These are phyloP conservation scores for Eimeria tenella DNA, from an alignment of 169 alveolate species.

Conservation along the genomic window DNA sequence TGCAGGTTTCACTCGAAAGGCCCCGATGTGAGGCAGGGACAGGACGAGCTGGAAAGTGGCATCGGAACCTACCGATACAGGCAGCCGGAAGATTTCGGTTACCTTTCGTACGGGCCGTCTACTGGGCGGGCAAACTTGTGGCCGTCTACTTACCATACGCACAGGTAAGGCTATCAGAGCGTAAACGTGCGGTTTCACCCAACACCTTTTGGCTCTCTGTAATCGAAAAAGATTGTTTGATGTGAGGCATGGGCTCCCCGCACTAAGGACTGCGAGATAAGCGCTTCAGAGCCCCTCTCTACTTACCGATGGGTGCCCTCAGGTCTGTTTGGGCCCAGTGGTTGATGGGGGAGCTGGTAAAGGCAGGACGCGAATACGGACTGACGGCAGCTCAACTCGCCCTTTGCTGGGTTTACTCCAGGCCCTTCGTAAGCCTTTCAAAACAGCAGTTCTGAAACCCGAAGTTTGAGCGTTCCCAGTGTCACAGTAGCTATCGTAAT, in stretches of 20 bases:
- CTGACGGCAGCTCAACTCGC: slow-evolving; percentile 88
- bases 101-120: slow-evolving; percentile 88
- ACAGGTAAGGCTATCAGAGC: slow-evolving; percentile 69
- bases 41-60: slow-evolving; percentile 77
- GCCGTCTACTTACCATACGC: slow-evolving; percentile 89
- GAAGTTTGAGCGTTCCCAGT: no score
- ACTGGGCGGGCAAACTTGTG: slow-evolving; percentile 88
- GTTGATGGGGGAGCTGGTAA: slow-evolving; percentile 88
- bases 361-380: slow-evolving; percentile 88
- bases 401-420: slow-evolving; percentile 85
- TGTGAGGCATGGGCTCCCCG: no score
- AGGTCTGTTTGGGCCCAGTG: slow-evolving; percentile 92
- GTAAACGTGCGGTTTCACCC: no score
- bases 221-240: no score
- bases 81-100: slow-evolving; percentile 90
- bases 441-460: not conserved
- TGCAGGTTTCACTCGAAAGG: slow-evolving; percentile 84
- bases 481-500: no score
- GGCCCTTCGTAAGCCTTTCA: slow-evolving; percentile 87
- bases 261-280: not conserved
- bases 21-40: slow-evolving; percentile 85
- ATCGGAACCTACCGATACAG: slow-evolving; percentile 75
- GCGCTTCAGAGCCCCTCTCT: not conserved
- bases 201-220: no score
- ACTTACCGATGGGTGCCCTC: not conserved